A percentile compares a stretch with the other conserved stretches of the same genome.
Evolutionary conservation across 1,284 basidiomycete genomes (phyloP).

Genomic region (Pseudozyma hubeiensis): DNA sequence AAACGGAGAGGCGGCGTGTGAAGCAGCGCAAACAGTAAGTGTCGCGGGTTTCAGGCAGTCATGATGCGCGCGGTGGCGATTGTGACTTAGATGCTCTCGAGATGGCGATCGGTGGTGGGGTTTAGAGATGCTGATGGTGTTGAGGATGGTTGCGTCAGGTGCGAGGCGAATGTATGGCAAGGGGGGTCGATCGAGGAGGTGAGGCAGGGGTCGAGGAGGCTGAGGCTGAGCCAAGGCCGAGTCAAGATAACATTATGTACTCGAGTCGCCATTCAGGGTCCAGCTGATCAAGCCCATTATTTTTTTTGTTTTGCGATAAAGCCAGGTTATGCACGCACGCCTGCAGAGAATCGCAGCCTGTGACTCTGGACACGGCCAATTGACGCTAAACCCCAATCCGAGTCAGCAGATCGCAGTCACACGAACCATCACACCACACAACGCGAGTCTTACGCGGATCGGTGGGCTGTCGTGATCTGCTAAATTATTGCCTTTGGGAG

Average conservation of each 20-base stretch:
- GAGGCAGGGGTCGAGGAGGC: neutral
- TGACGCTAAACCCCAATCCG: too few species aligned
- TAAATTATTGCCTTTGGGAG: neutral
- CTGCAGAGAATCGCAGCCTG: neutral
- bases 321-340: too few species aligned
- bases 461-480: too few species aligned
- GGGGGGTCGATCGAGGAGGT: neutral
- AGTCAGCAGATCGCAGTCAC: too few species aligned
- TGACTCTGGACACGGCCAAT: too few species aligned
- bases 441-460: too few species aligned
- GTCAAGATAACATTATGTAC: neutral
- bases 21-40: neutral
- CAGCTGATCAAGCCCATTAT: neutral
- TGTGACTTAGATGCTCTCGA: constrained; percentile 1
- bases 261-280: neutral
- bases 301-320: too few species aligned
- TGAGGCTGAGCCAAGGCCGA: neutral
- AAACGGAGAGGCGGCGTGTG: constrained; percentile 7
- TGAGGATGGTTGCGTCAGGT: neutral
- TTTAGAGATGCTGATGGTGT: neutral
- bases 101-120: neutral
- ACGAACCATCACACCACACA: too few species aligned
- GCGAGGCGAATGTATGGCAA: neutral
- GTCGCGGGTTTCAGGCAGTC: constrained; percentile 25
- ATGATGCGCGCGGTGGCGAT: constrained; percentile 10